Evolutionary conservation across 768 basidiomycete species (phyloP).

Genomic region (Dioszegia crocea): DNA sequence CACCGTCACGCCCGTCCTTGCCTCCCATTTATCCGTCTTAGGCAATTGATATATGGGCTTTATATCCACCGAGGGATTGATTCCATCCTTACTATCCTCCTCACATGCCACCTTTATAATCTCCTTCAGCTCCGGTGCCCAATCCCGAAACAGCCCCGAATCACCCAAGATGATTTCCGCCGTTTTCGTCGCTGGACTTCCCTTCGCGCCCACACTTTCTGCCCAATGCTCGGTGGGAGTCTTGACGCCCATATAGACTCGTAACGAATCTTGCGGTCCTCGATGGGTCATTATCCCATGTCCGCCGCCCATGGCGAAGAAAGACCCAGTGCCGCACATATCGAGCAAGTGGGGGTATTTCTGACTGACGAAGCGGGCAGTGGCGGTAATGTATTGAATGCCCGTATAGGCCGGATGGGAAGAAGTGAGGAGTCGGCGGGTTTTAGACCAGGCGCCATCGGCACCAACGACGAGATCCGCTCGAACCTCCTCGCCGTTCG

Average conservation of each 20-base stretch:
- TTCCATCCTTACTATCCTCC: constrained; percentile 12
- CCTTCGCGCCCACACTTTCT: constrained; percentile 17
- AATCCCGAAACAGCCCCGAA: not conserved
- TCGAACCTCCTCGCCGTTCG: not conserved
- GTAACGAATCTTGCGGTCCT: constrained; percentile 9
- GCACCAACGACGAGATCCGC: constrained; percentile 46
- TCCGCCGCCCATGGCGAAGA: constrained; percentile 38
- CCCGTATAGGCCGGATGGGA: constrained; percentile 18
- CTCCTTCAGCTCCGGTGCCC: constrained; percentile 4
- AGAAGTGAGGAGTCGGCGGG: constrained; percentile 49
- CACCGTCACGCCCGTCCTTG: constrained; percentile 2
- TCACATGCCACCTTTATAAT: constrained; percentile 12
- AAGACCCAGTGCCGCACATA: constrained; percentile 28
- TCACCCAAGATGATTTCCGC: not conserved
- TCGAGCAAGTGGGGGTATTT: not conserved
- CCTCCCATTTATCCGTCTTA: not conserved
- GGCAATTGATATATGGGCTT: constrained; percentile 1
- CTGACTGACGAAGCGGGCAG: not conserved
- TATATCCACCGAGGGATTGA: constrained; percentile 17
- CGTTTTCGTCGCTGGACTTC: constrained; percentile 4
- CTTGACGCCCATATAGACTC: constrained; percentile 5
- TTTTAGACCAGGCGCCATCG: constrained; percentile 53
- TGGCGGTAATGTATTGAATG: constrained; percentile 9
- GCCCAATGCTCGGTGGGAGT: constrained; percentile 4
- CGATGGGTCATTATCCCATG: constrained; percentile 46